Evolutionary conservation across 2,329 filamentous ascomycete genomes (phyloP).

Genomic region (Pseudogymnoascus sp.): DNA sequence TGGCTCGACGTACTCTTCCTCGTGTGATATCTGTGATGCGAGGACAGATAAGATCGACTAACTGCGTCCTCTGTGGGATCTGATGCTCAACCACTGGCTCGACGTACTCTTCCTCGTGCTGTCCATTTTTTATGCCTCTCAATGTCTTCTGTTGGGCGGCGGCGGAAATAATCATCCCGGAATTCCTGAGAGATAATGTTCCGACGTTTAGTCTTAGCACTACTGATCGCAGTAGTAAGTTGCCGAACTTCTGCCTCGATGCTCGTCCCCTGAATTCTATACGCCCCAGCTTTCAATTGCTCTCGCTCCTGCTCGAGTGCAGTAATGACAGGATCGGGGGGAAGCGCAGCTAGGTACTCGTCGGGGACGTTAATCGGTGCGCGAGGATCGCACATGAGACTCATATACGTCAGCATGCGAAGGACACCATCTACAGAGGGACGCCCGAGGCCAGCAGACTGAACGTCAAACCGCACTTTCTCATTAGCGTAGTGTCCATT

Average conservation of each 20-base stretch:
- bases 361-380: background rate
- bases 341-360: background rate
- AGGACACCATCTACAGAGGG: conserved; percentile 9
- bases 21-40: conserved; percentile 10
- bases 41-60: conserved; percentile 17
- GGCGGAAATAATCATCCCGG: background rate
- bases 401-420: conserved; percentile 10
- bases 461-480: conserved; percentile 15
- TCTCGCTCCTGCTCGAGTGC: conserved; percentile 7
- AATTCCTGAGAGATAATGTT: conserved; percentile 9
- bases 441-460: conserved; percentile 16
- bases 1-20: conserved; percentile 11
- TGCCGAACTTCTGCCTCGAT: conserved; percentile 10
- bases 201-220: conserved; percentile 7
- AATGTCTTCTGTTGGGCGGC: conserved; percentile 16
- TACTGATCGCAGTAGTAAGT: conserved; percentile 3
- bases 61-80: conserved; percentile 15
- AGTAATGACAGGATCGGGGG: conserved; percentile 1
- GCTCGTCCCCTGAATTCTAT: conserved; percentile 5
- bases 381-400: conserved; percentile 11
- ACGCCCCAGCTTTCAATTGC: conserved; percentile 10
- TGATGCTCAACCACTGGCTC: conserved; percentile 16
- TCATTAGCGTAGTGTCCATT: conserved; percentile 12
- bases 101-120: conserved; percentile 11
- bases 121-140: conserved; percentile 16